Evolutionary conservation across 371 early-diverging fungal genomes (phyloP), one percentile per base, ranked within the genome.

Genomic region (Rhizopus arrhizus): DNA sequence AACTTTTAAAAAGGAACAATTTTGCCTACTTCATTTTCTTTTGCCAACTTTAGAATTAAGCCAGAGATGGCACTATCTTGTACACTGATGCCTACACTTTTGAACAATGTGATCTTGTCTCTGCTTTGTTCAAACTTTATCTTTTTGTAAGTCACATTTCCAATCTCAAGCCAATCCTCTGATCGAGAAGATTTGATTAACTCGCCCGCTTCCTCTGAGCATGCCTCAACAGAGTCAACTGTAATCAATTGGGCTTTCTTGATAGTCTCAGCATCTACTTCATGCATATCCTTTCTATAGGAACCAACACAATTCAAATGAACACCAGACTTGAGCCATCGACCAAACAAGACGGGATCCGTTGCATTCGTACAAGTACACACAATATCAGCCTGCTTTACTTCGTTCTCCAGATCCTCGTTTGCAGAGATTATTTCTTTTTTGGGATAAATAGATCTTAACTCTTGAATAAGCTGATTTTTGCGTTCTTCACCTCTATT

Each of bases 281-380:
- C 87, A 32, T 84, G 85, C 87, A 85, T 87, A 36, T 78, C 72
- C 50, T 81, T 69, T 8, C 67, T 77, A 54, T 78, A 87, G 4
- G 87, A 85, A 7, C 87, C 87, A 3, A 87, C 75, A 61, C 85
- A 80, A 49, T 84, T 85, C 34, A 87, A 42, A 59, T 87, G 87
- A 7, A 77, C 75, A 31, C 82, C 80, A 0, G 73, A 56, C 51
- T 72, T 78, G 10, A 84, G 65, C 83, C 82, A 83, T 22, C 66
- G 53, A 9, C 87, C 85, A 42, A 59, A 63, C 38, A 87, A 66
- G 5, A 87, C 61, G 0, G 87, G 78, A 13, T 73, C 62, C 1
- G 61, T 69, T 1, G 81, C 70, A 43, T 84, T 84, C 5, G 87
- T 87, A 56, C 85, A 84, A 0, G 87, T 84, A 56, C 85, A 85